phyloP scores from a whole-genome alignment of 352 stramenopile species.

The Phytopythium litorale region DNA sequence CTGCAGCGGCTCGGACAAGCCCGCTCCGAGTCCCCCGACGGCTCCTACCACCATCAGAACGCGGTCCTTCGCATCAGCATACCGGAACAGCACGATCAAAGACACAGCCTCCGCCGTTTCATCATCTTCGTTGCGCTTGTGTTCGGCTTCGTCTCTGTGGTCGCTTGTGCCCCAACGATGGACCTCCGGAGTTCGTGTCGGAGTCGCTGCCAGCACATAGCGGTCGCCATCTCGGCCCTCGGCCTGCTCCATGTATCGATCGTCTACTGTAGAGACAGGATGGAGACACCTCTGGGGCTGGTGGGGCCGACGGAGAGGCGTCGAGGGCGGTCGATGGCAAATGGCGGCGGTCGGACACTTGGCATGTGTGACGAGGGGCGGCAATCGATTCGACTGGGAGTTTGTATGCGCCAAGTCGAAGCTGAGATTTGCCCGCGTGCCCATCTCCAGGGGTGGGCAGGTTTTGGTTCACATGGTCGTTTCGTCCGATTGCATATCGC shows the following conservation, averaged over 20 bases:
- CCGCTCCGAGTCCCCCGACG: slow-evolving; percentile 8
- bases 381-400: not conserved
- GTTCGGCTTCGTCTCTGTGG: not conserved
- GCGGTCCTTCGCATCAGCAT: slow-evolving; percentile 17
- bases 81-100: slow-evolving; percentile 19
- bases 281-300: not conserved
- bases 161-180: not conserved
- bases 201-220: not conserved
- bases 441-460: not conserved
- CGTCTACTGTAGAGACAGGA: too few species aligned
- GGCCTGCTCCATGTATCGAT: not conserved
- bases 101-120: slow-evolving; percentile 7
- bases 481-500: not conserved
- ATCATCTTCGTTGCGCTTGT: not conserved
- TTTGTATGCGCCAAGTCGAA: not conserved
- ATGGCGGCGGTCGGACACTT: too few species aligned
- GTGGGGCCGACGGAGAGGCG: not conserved
- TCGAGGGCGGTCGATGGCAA: not conserved
- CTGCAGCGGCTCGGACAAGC: slow-evolving; percentile 20
- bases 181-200: not conserved
- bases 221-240: not conserved
- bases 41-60: slow-evolving; percentile 20
- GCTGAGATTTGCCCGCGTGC: not conserved
- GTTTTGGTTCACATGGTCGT: not conserved
- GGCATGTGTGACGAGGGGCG: too few species aligned